These are phyloP conservation scores for Fusarium sacchari DNA, from an alignment of 2,329 filamentous ascomycete species.

Conservation along the genomic window DNA sequence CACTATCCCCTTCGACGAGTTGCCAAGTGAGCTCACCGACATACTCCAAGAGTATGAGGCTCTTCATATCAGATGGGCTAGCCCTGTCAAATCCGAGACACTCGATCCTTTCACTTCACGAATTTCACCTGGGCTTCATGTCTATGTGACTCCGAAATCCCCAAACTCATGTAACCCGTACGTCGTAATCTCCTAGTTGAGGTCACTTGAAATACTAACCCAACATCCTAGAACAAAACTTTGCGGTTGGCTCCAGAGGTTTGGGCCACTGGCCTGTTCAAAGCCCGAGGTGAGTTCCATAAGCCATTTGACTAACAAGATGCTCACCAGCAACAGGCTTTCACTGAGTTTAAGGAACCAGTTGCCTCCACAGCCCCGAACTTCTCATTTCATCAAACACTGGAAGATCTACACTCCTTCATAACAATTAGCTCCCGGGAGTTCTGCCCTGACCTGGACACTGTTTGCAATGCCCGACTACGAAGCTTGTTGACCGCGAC, in stretches of 20 bases:
- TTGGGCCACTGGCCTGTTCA: slow-evolving; percentile 67
- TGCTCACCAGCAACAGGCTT: slow-evolving; percentile 56
- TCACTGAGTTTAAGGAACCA: slow-evolving; percentile 61
- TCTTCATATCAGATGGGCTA: slow-evolving; percentile 84
- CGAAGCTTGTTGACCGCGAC: slow-evolving; percentile 61
- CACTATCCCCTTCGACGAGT: slow-evolving; percentile 77
- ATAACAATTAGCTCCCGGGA: slow-evolving; percentile 61
- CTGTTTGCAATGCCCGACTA: slow-evolving; percentile 61
- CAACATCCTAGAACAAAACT: slow-evolving; percentile 56
- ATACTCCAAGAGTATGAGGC: slow-evolving; percentile 73
- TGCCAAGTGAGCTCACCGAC: slow-evolving; percentile 73
- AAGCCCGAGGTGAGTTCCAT: slow-evolving; percentile 41
- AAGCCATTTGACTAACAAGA: background rate
- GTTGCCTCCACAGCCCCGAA: slow-evolving; percentile 58
- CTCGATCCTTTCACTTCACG: slow-evolving; percentile 79
- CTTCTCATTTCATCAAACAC: slow-evolving; percentile 74
- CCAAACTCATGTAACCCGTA: slow-evolving; percentile 34
- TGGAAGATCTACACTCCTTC: slow-evolving; percentile 67
- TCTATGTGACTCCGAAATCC: slow-evolving; percentile 73
- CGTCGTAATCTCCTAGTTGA: slow-evolving; percentile 27
- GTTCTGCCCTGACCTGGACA: slow-evolving; percentile 60
- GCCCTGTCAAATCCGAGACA: slow-evolving; percentile 64
- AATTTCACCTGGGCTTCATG: slow-evolving; percentile 82
- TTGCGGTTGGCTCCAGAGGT: slow-evolving; percentile 68
- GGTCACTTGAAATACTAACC: background rate